Percentiles rank a stretch among this genome's conserved stretches.
These are phyloP conservation scores for Peniophora sp. DNA, from an alignment of 1,284 basidiomycete genomes.

Conservation along the genomic window DNA sequence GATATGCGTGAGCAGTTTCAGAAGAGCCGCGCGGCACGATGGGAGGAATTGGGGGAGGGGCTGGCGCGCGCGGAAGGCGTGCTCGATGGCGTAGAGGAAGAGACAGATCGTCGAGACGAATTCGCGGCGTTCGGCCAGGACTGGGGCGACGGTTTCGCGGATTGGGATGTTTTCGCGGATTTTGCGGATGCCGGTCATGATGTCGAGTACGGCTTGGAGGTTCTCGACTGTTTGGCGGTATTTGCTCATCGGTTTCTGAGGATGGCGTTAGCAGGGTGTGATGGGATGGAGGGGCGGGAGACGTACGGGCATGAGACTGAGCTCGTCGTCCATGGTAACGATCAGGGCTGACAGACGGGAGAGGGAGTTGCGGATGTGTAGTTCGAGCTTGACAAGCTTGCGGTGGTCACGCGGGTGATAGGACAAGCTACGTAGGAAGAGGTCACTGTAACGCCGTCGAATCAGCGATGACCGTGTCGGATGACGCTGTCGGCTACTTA, in stretches of 20 bases:
- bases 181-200: conserved; percentile 39
- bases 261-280: not conserved
- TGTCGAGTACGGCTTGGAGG: conserved; percentile 37
- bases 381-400: conserved; percentile 32
- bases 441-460: conserved; percentile 22
- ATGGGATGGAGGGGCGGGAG: not conserved
- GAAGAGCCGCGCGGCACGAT: conserved; percentile 33
- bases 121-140: conserved; percentile 36
- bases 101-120: conserved; percentile 43
- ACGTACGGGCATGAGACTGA: conserved; percentile 42
- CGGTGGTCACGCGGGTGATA: conserved; percentile 25
- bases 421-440: conserved; percentile 26
- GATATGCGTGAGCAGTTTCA: conserved; percentile 28
- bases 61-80: conserved; percentile 39
- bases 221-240: conserved; percentile 31
- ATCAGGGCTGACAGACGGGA: conserved; percentile 31
- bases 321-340: conserved; percentile 38
- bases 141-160: conserved; percentile 32
- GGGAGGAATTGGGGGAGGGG: conserved; percentile 45
- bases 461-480: conserved; percentile 1
- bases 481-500: conserved; percentile 14
- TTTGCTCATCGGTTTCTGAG: conserved; percentile 39
- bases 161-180: conserved; percentile 41
- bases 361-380: conserved; percentile 32
- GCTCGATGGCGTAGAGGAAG: conserved; percentile 40